phyloP scores from a whole-genome alignment of 495 filamentous ascomycete species.

The Cairneyella variabilis region DNA sequence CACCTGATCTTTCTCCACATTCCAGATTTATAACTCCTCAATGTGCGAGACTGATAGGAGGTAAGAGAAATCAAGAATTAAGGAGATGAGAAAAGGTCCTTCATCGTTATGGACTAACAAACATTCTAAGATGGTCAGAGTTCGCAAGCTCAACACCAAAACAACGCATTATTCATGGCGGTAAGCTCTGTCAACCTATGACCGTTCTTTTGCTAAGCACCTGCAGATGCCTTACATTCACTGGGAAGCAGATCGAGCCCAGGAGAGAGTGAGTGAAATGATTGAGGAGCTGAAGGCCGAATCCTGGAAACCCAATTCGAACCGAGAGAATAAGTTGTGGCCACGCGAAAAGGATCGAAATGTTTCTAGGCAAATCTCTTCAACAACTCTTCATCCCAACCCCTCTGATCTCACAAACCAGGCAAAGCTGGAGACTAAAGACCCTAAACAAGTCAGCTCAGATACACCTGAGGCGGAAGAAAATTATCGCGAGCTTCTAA shows the following conservation, averaged over 20 bases:
- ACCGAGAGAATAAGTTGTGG: background rate
- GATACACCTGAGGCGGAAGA: background rate
- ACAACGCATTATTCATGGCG: constrained; percentile 1
- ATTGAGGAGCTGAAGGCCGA: constrained; percentile 5
- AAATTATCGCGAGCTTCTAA: background rate
- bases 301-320: background rate
- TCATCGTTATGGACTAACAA: background rate
- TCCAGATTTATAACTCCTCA: constrained; percentile 1
- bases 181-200: background rate
- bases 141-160: background rate
- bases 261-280: background rate
- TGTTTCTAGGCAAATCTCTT: background rate
- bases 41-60: constrained; percentile 1
- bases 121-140: background rate
- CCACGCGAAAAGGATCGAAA: background rate
- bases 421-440: background rate
- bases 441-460: background rate
- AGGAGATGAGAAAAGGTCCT: background rate
- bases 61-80: background rate
- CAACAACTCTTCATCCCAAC: no score
- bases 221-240: constrained; percentile 7
- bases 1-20: constrained; percentile 9
- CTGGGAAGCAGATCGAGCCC: constrained; percentile 2
- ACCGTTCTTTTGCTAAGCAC: background rate
- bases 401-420: background rate